A percentile compares a stretch with the other conserved stretches of the same genome.
Conservation (phyloP, 2,329 filamentous ascomycete genomes). For the Pseudocercospora cruenta region DNA sequence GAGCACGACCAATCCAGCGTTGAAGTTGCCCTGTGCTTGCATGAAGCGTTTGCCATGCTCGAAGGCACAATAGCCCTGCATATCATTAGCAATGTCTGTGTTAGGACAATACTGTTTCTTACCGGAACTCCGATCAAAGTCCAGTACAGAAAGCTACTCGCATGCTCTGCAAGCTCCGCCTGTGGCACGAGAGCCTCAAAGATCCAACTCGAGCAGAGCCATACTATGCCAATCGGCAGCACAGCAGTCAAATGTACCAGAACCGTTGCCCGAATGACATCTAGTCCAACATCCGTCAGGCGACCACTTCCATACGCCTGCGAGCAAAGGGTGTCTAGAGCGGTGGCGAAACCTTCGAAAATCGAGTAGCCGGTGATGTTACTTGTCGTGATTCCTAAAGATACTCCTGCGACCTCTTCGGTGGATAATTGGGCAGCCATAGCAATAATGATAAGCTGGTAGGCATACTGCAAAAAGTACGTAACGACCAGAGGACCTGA, state of each 20-base stretch:
- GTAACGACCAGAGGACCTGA: constrained; percentile 57
- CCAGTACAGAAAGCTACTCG: constrained; percentile 54
- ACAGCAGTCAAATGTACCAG: constrained; percentile 51
- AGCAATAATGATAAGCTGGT: constrained; percentile 56
- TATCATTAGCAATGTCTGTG: neutral
- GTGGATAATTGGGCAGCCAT: constrained; percentile 58
- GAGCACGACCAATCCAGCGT: constrained; percentile 41
- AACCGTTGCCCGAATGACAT: constrained; percentile 58
- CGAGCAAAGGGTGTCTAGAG: constrained; percentile 56
- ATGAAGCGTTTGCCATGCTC: constrained; percentile 60
- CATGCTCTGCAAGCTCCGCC: constrained; percentile 53
- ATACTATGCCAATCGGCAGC: constrained; percentile 54
- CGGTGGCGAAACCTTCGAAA: constrained; percentile 57
- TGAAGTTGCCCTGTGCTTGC: constrained; percentile 60
- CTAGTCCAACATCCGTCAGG: constrained; percentile 53
- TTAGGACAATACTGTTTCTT: neutral
- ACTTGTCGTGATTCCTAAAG: constrained; percentile 57
- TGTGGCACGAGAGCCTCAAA: constrained; percentile 43
- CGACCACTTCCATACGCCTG: constrained; percentile 57
- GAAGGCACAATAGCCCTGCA: constrained; percentile 55
- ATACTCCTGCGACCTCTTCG: constrained; percentile 57
- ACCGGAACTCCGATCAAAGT: constrained; percentile 54
- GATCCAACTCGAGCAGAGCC: constrained; percentile 50
- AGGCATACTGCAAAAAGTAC: constrained; percentile 59
- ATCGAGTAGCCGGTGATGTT: constrained; percentile 58